phyloP scores from a whole-genome alignment of 108 stramenopile species.

The Asterionellopsis glacialis region DNA sequence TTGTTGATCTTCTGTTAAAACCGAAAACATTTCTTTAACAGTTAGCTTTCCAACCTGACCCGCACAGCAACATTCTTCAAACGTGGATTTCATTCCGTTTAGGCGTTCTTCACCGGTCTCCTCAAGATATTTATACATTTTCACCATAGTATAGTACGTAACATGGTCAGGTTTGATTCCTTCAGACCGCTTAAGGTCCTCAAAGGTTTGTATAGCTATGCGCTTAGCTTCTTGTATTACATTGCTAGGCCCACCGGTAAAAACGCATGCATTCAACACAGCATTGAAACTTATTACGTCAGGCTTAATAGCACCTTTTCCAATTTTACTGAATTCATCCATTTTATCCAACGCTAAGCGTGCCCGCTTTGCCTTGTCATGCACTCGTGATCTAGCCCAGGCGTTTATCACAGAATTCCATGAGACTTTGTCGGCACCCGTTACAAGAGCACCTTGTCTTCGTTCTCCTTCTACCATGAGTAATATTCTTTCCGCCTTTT shows the following conservation, averaged over 20 bases:
- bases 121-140: not conserved
- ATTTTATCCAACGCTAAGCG: conserved; percentile 25
- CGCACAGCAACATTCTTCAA: too few species aligned
- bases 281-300: conserved; percentile 34
- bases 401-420: not conserved
- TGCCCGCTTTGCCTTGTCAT: conserved; percentile 33
- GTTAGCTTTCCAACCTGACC: too few species aligned
- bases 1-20: too few species aligned
- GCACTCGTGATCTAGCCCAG: conserved; percentile 25
- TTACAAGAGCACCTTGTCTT: too few species aligned
- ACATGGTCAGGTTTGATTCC: conserved; percentile 5
- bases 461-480: too few species aligned
- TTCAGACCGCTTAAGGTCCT: conserved; percentile 18
- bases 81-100: too few species aligned
- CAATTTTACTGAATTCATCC: conserved; percentile 27
- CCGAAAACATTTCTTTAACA: too few species aligned
- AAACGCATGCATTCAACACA: conserved; percentile 44
- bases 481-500: too few species aligned
- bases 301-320: conserved; percentile 26
- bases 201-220: conserved; percentile 36
- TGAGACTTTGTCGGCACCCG: not conserved
- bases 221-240: conserved; percentile 34
- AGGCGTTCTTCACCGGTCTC: not conserved
- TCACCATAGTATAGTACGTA: conserved; percentile 2
- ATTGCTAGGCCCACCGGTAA: conserved; percentile 26